phyloP scores from a whole-genome alignment of 768 basidiomycete genomes.

The Boletus pseudo-olivaceus region DNA sequence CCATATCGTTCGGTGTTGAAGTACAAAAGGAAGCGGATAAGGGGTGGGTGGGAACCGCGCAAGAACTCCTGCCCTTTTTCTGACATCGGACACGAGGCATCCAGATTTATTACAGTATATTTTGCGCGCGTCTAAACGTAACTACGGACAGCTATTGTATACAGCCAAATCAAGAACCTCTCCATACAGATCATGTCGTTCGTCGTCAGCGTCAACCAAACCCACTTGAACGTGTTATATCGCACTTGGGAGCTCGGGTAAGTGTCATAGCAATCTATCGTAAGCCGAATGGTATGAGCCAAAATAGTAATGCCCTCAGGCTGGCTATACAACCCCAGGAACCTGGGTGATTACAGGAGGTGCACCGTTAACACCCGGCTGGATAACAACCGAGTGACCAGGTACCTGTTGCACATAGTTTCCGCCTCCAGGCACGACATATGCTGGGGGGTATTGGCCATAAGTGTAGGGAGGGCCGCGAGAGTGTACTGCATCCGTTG shows the following conservation, averaged over 20 bases:
- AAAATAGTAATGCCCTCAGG: conserved; percentile 7
- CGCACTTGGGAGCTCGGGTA: neutral
- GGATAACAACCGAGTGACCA: conserved; percentile 65
- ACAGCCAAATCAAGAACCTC: conserved; percentile 8
- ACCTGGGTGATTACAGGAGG: conserved; percentile 61
- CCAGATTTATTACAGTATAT: conserved; percentile 11
- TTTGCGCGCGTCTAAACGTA: conserved; percentile 12
- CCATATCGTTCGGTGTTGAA: conserved; percentile 23
- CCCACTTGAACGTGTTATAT: neutral
- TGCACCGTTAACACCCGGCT: conserved; percentile 59
- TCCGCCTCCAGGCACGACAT: conserved; percentile 23
- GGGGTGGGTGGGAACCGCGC: conserved; percentile 26
- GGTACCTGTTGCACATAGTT: conserved; percentile 47
- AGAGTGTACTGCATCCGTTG: conserved; percentile 22
- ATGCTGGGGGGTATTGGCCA: conserved; percentile 31
- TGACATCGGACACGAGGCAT: conserved; percentile 28
- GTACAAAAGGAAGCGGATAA: conserved; percentile 17
- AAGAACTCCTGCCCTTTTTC: conserved; percentile 19
- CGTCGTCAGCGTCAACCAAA: conserved; percentile 11
- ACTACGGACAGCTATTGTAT: conserved; percentile 10
- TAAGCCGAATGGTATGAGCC: neutral
- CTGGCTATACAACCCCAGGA: conserved; percentile 33
- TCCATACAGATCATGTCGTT: conserved; percentile 5
- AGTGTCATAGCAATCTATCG: neutral
- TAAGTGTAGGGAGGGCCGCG: conserved; percentile 27